Evolutionary conservation across 495 filamentous ascomycete species (phyloP).

Genomic region (Penicillium odoratum): DNA sequence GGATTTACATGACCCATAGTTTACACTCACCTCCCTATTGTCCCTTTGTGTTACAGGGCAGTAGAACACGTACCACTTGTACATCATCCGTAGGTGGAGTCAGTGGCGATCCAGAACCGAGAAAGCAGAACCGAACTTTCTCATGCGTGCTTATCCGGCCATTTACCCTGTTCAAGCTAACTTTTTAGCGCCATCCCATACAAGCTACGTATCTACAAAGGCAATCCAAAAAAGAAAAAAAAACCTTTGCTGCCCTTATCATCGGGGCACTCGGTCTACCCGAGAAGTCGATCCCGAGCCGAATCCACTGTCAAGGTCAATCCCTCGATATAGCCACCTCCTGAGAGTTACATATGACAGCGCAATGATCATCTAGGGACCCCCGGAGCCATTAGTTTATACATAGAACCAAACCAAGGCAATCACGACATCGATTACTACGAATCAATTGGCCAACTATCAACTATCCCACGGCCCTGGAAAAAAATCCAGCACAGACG

Average conservation of each 20-base stretch:
- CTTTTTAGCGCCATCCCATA: neutral
- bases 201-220: neutral
- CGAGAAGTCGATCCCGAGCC: conserved; percentile 13
- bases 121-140: neutral
- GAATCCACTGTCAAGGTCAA: conserved; percentile 8
- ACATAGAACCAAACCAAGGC: too few species aligned
- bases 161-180: neutral
- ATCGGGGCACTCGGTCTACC: conserved; percentile 1
- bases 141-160: neutral
- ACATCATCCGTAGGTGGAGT: conserved; percentile 17
- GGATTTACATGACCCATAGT: too few species aligned
- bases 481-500: conserved; percentile 10
- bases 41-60: neutral
- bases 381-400: too few species aligned
- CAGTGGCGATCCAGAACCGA: conserved; percentile 17
- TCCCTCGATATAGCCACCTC: conserved; percentile 17
- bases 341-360: conserved; percentile 16
- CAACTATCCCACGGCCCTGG: neutral
- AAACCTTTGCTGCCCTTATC: conserved; percentile 13
- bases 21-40: neutral
- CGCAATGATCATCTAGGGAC: conserved; percentile 10
- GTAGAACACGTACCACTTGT: conserved; percentile 12
- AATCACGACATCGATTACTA: neutral
- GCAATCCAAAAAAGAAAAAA: neutral
- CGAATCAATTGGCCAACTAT: neutral